These are phyloP conservation scores for Ilex paraguariensis DNA, from an alignment of 305 asterid genomes.

Conservation along the genomic window DNA sequence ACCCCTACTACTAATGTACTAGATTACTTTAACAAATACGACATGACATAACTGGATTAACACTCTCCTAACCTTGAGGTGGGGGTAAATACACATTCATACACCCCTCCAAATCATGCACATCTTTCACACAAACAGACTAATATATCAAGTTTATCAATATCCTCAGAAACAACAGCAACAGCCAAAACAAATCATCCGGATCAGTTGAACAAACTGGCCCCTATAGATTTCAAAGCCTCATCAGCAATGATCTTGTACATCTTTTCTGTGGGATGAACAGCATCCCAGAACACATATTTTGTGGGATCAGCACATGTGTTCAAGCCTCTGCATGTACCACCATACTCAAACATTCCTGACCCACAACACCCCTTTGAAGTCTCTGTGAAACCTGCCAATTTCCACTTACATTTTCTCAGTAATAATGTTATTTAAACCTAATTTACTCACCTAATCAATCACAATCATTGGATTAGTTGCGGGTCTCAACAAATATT, in stretches of 20 bases:
- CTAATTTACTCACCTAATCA: no score
- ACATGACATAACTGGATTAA: no score
- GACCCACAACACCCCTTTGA: conserved; percentile 48
- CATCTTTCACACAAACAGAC: no score
- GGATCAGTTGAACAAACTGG: background rate
- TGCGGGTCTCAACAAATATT: no score
- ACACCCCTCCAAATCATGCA: no score
- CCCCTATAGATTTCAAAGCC: conserved; percentile 13
- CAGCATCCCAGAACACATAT: conserved; percentile 50
- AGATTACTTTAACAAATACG: no score
- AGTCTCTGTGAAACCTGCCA: conserved; percentile 41
- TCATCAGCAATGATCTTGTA: conserved; percentile 35
- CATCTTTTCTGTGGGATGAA: conserved; percentile 42
- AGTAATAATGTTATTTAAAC: no score
- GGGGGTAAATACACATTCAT: no score
- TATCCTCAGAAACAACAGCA: background rate
- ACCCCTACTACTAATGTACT: no score
- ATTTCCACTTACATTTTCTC: background rate
- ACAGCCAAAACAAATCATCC: background rate
- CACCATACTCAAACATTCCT: conserved; percentile 35
- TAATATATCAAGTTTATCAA: no score
- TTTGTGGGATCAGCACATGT: conserved; percentile 39
- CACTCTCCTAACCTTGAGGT: no score
- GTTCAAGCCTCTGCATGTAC: conserved; percentile 31
- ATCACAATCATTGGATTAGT: no score